phyloP scores from a whole-genome alignment of 169 alveolate species.

The Plasmodium cynomolgi region DNA sequence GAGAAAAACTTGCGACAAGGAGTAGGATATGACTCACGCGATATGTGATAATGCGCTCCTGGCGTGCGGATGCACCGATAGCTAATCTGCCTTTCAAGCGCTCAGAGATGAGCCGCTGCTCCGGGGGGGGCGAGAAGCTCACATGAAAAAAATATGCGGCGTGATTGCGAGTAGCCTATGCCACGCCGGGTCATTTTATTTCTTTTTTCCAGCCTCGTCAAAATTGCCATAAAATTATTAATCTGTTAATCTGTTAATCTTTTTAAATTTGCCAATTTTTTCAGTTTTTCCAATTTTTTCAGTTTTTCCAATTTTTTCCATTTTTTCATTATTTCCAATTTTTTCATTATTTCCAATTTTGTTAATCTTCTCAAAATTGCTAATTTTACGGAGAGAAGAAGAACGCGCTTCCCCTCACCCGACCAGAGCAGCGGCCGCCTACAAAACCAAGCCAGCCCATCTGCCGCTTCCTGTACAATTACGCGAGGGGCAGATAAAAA shows the following conservation, averaged over 20 bases:
- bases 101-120: neutral
- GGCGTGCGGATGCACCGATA: neutral
- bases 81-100: neutral
- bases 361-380: neutral
- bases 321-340: too few relatives aligned
- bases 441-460: neutral
- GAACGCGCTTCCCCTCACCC: neutral
- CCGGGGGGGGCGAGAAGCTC: neutral
- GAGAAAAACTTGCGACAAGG: neutral
- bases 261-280: neutral
- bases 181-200: neutral
- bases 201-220: neutral
- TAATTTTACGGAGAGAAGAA: neutral
- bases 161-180: neutral
- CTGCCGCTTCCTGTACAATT: neutral
- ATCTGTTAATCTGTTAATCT: neutral
- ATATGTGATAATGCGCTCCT: neutral
- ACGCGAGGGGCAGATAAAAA: neutral
- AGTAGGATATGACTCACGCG: neutral
- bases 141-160: neutral
- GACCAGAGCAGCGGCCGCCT: neutral
- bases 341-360: too few relatives aligned
- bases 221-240: neutral
- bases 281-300: neutral
- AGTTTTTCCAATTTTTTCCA: neutral